Evolutionary conservation across 495 filamentous ascomycete species (phyloP).

Genomic region (Penicillium mononematosum): DNA sequence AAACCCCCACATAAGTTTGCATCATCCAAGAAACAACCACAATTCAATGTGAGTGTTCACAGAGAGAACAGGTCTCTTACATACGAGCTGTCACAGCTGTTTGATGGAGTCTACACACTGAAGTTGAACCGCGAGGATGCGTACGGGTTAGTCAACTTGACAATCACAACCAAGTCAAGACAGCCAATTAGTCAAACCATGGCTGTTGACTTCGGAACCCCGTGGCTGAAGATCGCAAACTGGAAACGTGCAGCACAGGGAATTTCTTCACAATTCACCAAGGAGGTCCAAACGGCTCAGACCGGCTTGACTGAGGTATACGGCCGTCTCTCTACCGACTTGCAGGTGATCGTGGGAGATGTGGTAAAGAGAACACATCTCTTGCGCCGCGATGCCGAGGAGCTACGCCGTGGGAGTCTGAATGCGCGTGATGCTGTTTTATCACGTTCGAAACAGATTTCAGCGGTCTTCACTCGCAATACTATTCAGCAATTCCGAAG

Average conservation of each 20-base stretch:
- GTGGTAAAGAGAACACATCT: slow-evolving; percentile 44
- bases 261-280: slow-evolving; percentile 43
- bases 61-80: slow-evolving; percentile 44
- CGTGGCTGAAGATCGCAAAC: slow-evolving; percentile 58
- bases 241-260: slow-evolving; percentile 53
- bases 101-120: slow-evolving; percentile 59
- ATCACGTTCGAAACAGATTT: slow-evolving; percentile 40
- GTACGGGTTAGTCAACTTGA: slow-evolving; percentile 57
- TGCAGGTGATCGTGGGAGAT: slow-evolving; percentile 51
- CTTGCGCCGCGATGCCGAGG: slow-evolving; percentile 34
- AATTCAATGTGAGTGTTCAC: slow-evolving; percentile 52
- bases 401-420: slow-evolving; percentile 28
- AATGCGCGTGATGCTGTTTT: slow-evolving; percentile 31
- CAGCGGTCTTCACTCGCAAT: slow-evolving; percentile 35
- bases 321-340: slow-evolving; percentile 48
- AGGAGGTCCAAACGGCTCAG: slow-evolving; percentile 45
- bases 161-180: slow-evolving; percentile 52
- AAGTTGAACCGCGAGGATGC: slow-evolving; percentile 58
- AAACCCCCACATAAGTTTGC: slow-evolving; percentile 53
- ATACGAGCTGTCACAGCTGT: slow-evolving; percentile 51
- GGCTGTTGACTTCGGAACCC: slow-evolving; percentile 59
- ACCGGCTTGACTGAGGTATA: slow-evolving; percentile 43
- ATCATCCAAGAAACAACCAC: slow-evolving; percentile 47
- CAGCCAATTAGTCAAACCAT: slow-evolving; percentile 53
- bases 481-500: slow-evolving; percentile 37